Evolutionary conservation across 1,284 basidiomycete species (phyloP).

Genomic region (Boletellus sp.): DNA sequence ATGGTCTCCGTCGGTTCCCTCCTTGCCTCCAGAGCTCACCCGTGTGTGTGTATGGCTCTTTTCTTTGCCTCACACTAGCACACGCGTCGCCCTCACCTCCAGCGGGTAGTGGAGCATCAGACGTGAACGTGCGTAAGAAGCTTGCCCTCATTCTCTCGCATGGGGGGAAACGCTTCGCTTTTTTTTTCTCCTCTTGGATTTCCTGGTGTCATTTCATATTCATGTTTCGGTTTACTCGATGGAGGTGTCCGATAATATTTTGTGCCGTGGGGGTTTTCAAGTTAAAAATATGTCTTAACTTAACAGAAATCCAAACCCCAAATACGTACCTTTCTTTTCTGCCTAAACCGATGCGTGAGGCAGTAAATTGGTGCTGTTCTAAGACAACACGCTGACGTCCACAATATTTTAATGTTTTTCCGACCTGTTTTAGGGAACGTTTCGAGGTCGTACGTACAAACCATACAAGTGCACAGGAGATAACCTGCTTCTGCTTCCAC

Average conservation of each 20-base stretch:
- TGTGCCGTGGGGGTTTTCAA: neutral
- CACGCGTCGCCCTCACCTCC: slow-evolving; percentile 21
- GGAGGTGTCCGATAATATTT: slow-evolving; percentile 12
- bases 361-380: neutral
- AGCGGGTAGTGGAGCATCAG: slow-evolving; percentile 20
- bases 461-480: neutral
- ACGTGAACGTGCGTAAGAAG: slow-evolving; percentile 29
- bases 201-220: slow-evolving; percentile 9
- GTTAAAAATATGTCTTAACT: too few relatives aligned
- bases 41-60: neutral
- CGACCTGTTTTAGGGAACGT: slow-evolving; percentile 1
- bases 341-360: neutral
- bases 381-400: too few relatives aligned
- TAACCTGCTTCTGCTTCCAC: slow-evolving; percentile 5
- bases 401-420: slow-evolving; percentile 10
- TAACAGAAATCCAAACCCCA: neutral
- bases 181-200: slow-evolving; percentile 10
- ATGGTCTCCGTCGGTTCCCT: neutral
- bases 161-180: slow-evolving; percentile 10
- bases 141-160: slow-evolving; percentile 15
- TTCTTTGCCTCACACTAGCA: slow-evolving; percentile 7
- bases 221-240: neutral
- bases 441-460: slow-evolving; percentile 13
- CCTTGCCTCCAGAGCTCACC: neutral
- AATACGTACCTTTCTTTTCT: neutral